Conservation (phyloP, 192 early-diverging fungal species). For the Coemansia sp. region DNA sequence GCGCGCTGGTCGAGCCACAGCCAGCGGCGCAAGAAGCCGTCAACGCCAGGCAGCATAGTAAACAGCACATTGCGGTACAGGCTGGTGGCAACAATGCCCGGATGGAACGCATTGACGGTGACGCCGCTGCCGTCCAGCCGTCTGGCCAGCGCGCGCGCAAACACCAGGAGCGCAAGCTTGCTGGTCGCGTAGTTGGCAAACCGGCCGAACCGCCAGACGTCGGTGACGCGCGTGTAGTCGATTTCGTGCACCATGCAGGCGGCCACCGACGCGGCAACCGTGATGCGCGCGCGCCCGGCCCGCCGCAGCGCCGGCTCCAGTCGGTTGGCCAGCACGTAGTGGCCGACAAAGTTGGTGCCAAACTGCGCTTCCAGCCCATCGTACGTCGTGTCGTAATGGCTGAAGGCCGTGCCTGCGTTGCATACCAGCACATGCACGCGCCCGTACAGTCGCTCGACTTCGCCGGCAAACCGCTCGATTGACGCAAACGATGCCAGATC, state of each 20-base stretch:
- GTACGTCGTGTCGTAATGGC: conserved; percentile 60
- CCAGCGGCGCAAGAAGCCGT: conserved; percentile 22
- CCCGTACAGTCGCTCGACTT: conserved; percentile 22
- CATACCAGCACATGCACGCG: conserved; percentile 45
- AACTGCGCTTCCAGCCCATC: conserved; percentile 67
- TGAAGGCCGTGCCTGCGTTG: conserved; percentile 65
- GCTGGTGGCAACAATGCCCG: conserved; percentile 56
- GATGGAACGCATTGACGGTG: conserved; percentile 61
- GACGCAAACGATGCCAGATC: conserved; percentile 59
- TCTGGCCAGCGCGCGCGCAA: conserved; percentile 52
- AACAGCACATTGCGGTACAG: conserved; percentile 54
- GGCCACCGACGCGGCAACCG: conserved; percentile 55
- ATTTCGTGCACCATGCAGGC: conserved; percentile 49
- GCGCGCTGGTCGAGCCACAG: conserved; percentile 46
- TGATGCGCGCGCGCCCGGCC: conserved; percentile 49
- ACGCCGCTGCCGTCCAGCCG: conserved; percentile 43
- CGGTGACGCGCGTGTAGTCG: conserved; percentile 50
- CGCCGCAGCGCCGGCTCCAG: conserved; percentile 48
- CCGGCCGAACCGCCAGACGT: conserved; percentile 53
- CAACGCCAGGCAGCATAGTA: conserved; percentile 39
- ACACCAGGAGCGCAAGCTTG: conserved; percentile 60
- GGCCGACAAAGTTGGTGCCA: conserved; percentile 65
- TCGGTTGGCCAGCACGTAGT: conserved; percentile 54
- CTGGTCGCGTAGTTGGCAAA: conserved; percentile 60
- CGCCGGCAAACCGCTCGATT: conserved; percentile 41